Conservation (phyloP, 2,329 filamentous ascomycete species). For the Phaeosphaeria sp. region DNA sequence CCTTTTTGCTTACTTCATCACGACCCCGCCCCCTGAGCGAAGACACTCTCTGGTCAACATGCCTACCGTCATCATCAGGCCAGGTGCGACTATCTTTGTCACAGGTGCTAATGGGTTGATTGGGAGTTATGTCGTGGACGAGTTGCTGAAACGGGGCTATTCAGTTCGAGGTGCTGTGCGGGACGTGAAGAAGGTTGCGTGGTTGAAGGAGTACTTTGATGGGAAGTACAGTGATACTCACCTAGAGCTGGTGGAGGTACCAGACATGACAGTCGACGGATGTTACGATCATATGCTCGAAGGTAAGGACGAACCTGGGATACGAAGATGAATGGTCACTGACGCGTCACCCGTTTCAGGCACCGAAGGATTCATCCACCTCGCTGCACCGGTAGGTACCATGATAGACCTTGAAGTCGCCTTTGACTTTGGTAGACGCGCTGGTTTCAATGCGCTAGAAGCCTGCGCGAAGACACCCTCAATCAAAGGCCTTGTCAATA, state of each 20-base stretch:
- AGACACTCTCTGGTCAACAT: constrained; percentile 14
- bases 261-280: constrained; percentile 34
- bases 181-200: constrained; percentile 35
- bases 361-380: constrained; percentile 53
- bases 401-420: constrained; percentile 45
- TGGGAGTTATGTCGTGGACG: constrained; percentile 40
- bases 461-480: constrained; percentile 51
- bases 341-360: constrained; percentile 9
- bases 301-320: constrained; percentile 23
- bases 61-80: constrained; percentile 23
- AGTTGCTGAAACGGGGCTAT: constrained; percentile 40
- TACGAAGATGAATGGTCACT: background rate
- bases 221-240: constrained; percentile 25
- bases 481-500: constrained; percentile 54
- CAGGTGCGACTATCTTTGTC: constrained; percentile 40
- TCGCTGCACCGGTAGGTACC: constrained; percentile 53
- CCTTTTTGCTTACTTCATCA: constrained; percentile 18
- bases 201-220: constrained; percentile 39
- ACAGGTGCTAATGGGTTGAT: constrained; percentile 48
- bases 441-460: constrained; percentile 49
- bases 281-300: constrained; percentile 36
- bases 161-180: constrained; percentile 45
- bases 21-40: constrained; percentile 16
- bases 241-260: constrained; percentile 39
- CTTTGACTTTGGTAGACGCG: constrained; percentile 50